Conservation (phyloP, 495 filamentous ascomycete species). For the Talaromyces nanjingensis region DNA sequence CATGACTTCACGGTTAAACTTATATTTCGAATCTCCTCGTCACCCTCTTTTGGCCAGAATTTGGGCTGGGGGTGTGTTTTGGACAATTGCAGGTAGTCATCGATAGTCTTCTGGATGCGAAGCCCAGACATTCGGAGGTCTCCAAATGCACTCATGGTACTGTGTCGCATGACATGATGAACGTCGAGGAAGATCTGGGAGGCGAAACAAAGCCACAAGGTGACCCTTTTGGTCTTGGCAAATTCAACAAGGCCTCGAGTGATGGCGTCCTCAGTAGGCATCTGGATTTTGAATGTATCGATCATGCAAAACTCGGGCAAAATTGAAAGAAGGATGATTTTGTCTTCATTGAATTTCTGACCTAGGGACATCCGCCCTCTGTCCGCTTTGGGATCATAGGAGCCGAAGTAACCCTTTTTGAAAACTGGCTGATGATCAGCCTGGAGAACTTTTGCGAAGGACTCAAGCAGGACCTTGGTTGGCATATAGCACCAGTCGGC, state of each 20-base stretch:
- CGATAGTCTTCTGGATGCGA: slow-evolving; percentile 23
- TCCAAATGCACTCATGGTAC: slow-evolving; percentile 17
- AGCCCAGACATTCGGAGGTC: slow-evolving; percentile 24
- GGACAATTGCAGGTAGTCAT: slow-evolving; percentile 18
- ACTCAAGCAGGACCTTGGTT: slow-evolving; percentile 18
- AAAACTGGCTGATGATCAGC: slow-evolving; percentile 20
- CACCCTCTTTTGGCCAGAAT: slow-evolving; percentile 24
- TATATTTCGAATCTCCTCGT: slow-evolving; percentile 19
- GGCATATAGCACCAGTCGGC: slow-evolving; percentile 24
- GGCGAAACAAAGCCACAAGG: slow-evolving; percentile 24
- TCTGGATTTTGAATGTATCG: slow-evolving; percentile 16
- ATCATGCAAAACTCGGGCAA: slow-evolving; percentile 27
- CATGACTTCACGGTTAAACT: slow-evolving; percentile 15
- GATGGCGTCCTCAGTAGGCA: slow-evolving; percentile 21
- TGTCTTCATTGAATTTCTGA: slow-evolving; percentile 27
- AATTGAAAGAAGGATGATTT: slow-evolving; percentile 21
- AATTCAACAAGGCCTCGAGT: slow-evolving; percentile 23
- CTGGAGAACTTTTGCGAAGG: slow-evolving; percentile 21
- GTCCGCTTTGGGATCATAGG: slow-evolving; percentile 23
- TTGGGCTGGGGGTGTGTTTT: slow-evolving; percentile 18
- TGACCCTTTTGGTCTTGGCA: slow-evolving; percentile 19
- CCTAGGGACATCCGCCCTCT: slow-evolving; percentile 21
- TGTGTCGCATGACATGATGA: slow-evolving; percentile 25
- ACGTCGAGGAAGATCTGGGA: slow-evolving; percentile 27
- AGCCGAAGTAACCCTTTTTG: slow-evolving; percentile 24